Base-by-base conservation (phyloP, 441 rosid species). In the Manihot esculenta region DNA sequence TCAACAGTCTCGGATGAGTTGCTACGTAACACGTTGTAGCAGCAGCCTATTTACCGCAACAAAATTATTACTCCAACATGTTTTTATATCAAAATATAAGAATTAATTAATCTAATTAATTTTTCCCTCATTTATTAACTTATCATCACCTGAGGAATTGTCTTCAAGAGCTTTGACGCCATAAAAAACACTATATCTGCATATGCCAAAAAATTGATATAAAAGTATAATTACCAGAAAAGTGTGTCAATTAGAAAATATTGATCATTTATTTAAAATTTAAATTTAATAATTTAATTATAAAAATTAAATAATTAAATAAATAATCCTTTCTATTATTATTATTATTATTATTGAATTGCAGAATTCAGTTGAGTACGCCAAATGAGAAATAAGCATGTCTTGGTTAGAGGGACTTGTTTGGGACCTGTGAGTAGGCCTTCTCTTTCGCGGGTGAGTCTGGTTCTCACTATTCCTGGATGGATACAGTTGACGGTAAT, bases 391-490 rank as follows among this genome's bases (percentile, higher is more conserved):
- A n/a, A n/a, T n/a, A n/a, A n/a, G n/a, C n/a, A n/a, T n/a, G n/a
- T n/a, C n/a, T n/a, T n/a, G 35, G 35, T 65, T 49, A 73, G 70
- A 70, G 55, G 27, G 47, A 47, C 20, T 0, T 35, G 33, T 24
- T 20, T 18, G 38, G 26, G 6, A 91, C 98, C 97, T 42, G 99
- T 92, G 71, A 84, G 44, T 35, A 85, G 70, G 74, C 99, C 97
- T 67, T 94, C 99, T 69, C 97, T 85, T 53, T 92, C 99, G 70
- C 99, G 80, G 18, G 97, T 91, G 62, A 94, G 93, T 60, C 95
- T 85, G 35, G 98, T 94, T 72, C 90, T 83, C 21, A 94, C 98
- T 23, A 94, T 87, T 62, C 98, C 98, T 2, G 98, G 98, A 80
- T 91, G 96, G 55, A 94, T 96, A 75, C 92, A 88, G 64, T 91